Evolutionary conservation across 306 rosid genomes (phyloP).

Genomic region (Dicorynia guianensis): DNA sequence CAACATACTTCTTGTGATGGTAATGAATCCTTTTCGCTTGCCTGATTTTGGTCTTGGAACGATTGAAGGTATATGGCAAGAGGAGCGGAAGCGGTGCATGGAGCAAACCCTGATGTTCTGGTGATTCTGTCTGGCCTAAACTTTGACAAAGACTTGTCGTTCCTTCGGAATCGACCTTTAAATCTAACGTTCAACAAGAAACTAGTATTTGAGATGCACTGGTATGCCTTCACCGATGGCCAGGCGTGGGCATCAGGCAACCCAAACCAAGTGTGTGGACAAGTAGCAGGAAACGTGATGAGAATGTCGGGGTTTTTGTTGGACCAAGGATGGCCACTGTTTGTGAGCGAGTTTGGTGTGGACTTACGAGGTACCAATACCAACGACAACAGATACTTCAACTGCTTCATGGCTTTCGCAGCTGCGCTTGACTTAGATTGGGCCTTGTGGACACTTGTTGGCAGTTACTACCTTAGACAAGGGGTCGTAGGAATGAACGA

Average conservation of each 20-base stretch:
- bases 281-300: slow-evolving; percentile 55
- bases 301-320: slow-evolving; percentile 63
- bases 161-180: slow-evolving; percentile 52
- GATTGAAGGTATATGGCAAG: slow-evolving; percentile 73
- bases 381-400: slow-evolving; percentile 83
- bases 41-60: background rate
- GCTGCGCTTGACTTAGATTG: slow-evolving; percentile 86
- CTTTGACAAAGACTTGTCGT: slow-evolving; percentile 74
- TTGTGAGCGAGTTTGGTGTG: slow-evolving; percentile 81
- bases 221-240: slow-evolving; percentile 83
- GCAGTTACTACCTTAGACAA: slow-evolving; percentile 78
- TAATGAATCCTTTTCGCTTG: too few relatives aligned
- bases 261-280: slow-evolving; percentile 88
- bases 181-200: slow-evolving; percentile 64
- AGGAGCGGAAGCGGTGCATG: slow-evolving; percentile 94
- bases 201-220: slow-evolving; percentile 76
- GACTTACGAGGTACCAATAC: slow-evolving; percentile 79
- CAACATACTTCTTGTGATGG: too few relatives aligned
- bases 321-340: slow-evolving; percentile 77
- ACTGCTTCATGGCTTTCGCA: slow-evolving; percentile 66
- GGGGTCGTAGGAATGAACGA: slow-evolving; percentile 80
- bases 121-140: slow-evolving; percentile 81
- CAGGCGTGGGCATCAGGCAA: slow-evolving; percentile 71
- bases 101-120: slow-evolving; percentile 76
- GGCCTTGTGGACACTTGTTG: slow-evolving; percentile 86